Evolutionary conservation across 139 green algal genomes (phyloP).

Genomic region (Ostreobium quekettii): DNA sequence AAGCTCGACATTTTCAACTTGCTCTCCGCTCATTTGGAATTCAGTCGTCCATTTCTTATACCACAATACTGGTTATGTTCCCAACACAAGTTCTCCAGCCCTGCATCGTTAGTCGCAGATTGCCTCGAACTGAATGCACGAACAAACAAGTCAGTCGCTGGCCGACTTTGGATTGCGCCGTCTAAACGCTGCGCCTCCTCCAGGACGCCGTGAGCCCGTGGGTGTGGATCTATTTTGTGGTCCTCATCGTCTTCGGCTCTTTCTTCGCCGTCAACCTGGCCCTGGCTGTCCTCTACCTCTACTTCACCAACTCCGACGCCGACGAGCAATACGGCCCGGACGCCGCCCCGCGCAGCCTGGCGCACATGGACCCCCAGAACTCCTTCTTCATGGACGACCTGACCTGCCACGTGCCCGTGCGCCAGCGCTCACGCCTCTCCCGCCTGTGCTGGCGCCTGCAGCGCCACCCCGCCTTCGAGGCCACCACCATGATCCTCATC

Average conservation of each 20-base stretch:
- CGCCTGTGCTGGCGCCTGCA: background rate
- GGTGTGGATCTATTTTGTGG: slow-evolving; percentile 59
- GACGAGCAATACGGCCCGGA: background rate
- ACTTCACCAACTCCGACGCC: slow-evolving; percentile 27
- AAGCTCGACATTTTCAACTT: too few relatives aligned
- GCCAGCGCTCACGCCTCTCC: background rate
- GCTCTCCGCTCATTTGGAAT: too few relatives aligned
- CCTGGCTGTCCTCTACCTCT: slow-evolving; percentile 47
- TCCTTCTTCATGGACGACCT: too few relatives aligned
- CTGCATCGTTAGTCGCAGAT: too few relatives aligned
- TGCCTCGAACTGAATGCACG: too few relatives aligned
- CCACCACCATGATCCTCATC: slow-evolving; percentile 32
- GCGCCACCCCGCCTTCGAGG: slow-evolving; percentile 23
- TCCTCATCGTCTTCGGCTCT: slow-evolving; percentile 60
- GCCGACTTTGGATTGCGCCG: background rate
- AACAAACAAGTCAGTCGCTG: too few relatives aligned
- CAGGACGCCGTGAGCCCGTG: slow-evolving; percentile 31
- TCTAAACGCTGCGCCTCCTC: background rate
- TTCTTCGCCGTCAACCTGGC: slow-evolving; percentile 70
- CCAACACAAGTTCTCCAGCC: too few relatives aligned
- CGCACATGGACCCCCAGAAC: background rate
- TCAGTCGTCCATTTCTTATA: too few relatives aligned
- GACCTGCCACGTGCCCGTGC: slow-evolving; percentile 3
- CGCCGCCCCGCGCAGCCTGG: background rate
- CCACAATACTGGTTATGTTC: too few relatives aligned